A percentile compares a stretch with the other conserved stretches of the same genome.
Evolutionary conservation across 305 asterid genomes (phyloP).

Genomic region (Andrographis paniculata): DNA sequence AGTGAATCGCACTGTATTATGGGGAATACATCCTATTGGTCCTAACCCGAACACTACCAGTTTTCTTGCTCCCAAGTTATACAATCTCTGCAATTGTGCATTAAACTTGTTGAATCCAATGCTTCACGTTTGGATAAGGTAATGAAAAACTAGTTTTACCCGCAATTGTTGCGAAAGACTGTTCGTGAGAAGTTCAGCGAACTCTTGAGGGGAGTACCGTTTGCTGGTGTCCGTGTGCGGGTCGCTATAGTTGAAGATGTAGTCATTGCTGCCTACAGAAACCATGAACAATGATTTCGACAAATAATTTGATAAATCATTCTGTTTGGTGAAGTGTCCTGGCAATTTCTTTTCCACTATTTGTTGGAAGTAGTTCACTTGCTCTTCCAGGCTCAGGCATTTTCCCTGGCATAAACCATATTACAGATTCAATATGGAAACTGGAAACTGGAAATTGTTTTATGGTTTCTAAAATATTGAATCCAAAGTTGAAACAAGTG

Average conservation of each 20-base stretch:
- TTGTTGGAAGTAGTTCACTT: conserved; percentile 31
- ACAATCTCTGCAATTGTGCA: conserved; percentile 36
- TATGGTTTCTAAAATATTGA: background rate
- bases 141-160: conserved; percentile 20
- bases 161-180: conserved; percentile 36
- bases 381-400: conserved; percentile 48
- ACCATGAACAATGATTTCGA: conserved; percentile 41
- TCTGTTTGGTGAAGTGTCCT: conserved; percentile 8
- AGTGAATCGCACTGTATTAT: conserved; percentile 17
- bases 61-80: conserved; percentile 56
- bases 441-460: background rate
- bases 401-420: conserved; percentile 34
- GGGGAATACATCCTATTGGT: conserved; percentile 73
- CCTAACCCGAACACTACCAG: conserved; percentile 63
- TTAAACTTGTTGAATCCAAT: background rate
- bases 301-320: conserved; percentile 28
- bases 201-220: conserved; percentile 36
- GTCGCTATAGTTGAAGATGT: conserved; percentile 51
- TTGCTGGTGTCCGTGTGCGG: conserved; percentile 16
- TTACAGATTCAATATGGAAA: background rate
- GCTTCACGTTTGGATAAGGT: background rate
- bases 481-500: background rate
- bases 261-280: conserved; percentile 65
- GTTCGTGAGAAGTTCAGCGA: conserved; percentile 37
- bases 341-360: conserved; percentile 28